Percentiles rank a stretch among this genome's conserved stretches.
These are phyloP conservation scores for Verticillium albo-atrum DNA, from an alignment of 2,329 filamentous ascomycete genomes.

Conservation along the genomic window DNA sequence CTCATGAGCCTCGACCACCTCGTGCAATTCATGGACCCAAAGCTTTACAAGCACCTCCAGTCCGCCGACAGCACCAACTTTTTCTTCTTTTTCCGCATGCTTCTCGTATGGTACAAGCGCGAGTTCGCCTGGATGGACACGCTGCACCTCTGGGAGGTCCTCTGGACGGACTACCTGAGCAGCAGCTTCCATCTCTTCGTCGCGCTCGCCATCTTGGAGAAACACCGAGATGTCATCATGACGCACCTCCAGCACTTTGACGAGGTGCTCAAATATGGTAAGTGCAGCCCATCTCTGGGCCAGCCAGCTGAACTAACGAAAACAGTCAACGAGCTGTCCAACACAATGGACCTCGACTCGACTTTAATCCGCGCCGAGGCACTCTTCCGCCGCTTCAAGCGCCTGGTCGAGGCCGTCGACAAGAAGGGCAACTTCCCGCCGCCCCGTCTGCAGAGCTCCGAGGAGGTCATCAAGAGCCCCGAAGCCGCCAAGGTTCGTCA, in stretches of 20 bases:
- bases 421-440: conserved; percentile 82
- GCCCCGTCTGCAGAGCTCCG: conserved; percentile 23
- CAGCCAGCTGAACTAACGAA: conserved; percentile 3
- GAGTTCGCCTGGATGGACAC: conserved; percentile 91
- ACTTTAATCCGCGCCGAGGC: conserved; percentile 85
- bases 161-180: conserved; percentile 91
- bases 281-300: conserved; percentile 22
- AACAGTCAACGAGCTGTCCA: conserved; percentile 88
- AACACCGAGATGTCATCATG: conserved; percentile 96
- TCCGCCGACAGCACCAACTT: conserved; percentile 95
- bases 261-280: conserved; percentile 94
- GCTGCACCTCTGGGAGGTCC: conserved; percentile 80
- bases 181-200: conserved; percentile 94
- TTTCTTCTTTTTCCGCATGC: conserved; percentile 99
- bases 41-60: conserved; percentile 86
- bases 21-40: conserved; percentile 93
- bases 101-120: conserved; percentile 97
- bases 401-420: conserved; percentile 86
- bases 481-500: conserved; percentile 7
- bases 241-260: conserved; percentile 91
- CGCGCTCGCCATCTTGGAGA: conserved; percentile 89
- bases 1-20: conserved; percentile 89
- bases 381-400: conserved; percentile 82
- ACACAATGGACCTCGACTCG: conserved; percentile 83
- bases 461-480: conserved; percentile 11